Conservation (phyloP, 768 basidiomycete genomes). For the Russula vinacea region DNA sequence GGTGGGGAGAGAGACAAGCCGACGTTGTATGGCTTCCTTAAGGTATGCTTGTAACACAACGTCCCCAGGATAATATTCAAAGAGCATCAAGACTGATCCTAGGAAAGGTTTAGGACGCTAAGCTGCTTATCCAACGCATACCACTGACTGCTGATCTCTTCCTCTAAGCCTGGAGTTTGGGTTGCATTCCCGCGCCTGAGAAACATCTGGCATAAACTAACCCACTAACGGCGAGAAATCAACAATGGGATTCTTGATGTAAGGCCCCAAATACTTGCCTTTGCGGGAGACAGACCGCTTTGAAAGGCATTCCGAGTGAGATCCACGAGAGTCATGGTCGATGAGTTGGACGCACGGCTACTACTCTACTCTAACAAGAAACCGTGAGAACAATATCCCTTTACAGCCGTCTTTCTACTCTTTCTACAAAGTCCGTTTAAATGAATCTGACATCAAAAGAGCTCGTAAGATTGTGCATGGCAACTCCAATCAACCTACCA, state of each 20-base stretch:
- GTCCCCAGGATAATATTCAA: conserved; percentile 67
- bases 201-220: conserved; percentile 59
- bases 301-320: conserved; percentile 74
- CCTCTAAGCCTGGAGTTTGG: conserved; percentile 45
- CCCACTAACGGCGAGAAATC: conserved; percentile 51
- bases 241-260: conserved; percentile 4
- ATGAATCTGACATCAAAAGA: not conserved
- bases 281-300: conserved; percentile 58
- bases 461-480: conserved; percentile 1
- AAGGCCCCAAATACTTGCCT: conserved; percentile 44
- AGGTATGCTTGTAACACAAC: conserved; percentile 65
- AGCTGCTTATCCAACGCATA: not conserved
- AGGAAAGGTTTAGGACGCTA: conserved; percentile 4
- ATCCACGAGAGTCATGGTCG: conserved; percentile 60
- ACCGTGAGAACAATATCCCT: not conserved
- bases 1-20: conserved; percentile 53
- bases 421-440: too few relatives aligned
- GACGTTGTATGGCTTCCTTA: conserved; percentile 53
- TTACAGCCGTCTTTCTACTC: not conserved
- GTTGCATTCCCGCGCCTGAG: conserved; percentile 46
- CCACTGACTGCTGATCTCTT: conserved; percentile 58
- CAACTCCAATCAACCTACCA: conserved; percentile 16
- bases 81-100: conserved; percentile 72
- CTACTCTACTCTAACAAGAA: not conserved
- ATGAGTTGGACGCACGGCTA: not conserved